Conservation (phyloP, 345 rosid genomes). For the Citrus maxima region DNA sequence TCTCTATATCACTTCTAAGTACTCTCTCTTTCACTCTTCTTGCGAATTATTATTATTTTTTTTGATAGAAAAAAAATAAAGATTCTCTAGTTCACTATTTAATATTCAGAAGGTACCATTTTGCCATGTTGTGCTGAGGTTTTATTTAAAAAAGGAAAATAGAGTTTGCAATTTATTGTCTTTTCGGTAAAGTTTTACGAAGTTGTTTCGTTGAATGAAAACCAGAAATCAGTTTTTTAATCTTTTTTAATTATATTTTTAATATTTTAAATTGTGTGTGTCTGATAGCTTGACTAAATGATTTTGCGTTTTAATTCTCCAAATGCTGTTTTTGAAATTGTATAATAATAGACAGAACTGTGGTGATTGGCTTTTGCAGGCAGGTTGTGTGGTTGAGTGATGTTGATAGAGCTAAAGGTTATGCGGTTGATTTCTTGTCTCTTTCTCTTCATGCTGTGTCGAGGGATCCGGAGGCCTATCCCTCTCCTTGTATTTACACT, state of each 20-base stretch:
- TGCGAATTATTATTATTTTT: too few relatives aligned
- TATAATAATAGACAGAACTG: background rate
- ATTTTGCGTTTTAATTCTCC: too few relatives aligned
- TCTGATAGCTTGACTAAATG: background rate
- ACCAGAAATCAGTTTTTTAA: background rate
- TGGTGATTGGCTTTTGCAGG: conserved; percentile 38
- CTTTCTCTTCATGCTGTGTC: conserved; percentile 90
- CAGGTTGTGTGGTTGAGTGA: conserved; percentile 86
- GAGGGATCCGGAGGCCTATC: conserved; percentile 80
- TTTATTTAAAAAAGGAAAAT: background rate
- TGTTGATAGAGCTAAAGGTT: conserved; percentile 63
- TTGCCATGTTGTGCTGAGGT: background rate
- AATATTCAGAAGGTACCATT: background rate
- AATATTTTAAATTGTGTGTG: background rate
- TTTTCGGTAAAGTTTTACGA: background rate
- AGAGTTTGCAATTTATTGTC: background rate
- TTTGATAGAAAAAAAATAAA: too few relatives aligned
- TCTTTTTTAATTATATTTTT: background rate
- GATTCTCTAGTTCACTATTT: background rate
- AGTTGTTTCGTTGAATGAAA: background rate
- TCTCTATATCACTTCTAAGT: conserved; percentile 83
- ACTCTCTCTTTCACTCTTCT: background rate
- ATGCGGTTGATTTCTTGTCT: conserved; percentile 81
- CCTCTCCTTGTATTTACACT: conserved; percentile 83
- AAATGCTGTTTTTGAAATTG: background rate